phyloP scores from a whole-genome alignment of 441 rosid genomes.

The Gossypium gossypioides region DNA sequence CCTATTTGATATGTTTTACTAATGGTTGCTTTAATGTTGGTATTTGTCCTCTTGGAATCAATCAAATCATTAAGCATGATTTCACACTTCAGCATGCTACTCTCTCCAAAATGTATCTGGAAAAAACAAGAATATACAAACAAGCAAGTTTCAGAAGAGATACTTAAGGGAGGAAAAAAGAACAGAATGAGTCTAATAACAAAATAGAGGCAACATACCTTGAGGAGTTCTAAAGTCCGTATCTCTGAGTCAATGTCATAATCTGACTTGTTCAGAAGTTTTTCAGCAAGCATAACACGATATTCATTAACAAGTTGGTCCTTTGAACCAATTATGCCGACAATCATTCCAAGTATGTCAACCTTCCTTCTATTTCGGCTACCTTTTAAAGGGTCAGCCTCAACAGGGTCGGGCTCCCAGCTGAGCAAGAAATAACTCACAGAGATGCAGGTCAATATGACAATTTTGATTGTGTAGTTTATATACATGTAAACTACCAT shows the following conservation, averaged over 20 bases:
- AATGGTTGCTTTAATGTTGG: slow-evolving; percentile 62
- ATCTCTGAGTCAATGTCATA: slow-evolving; percentile 88
- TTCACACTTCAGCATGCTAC: slow-evolving; percentile 94
- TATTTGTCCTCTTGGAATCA: slow-evolving; percentile 89
- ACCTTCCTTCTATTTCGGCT: slow-evolving; percentile 75
- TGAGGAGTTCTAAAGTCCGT: slow-evolving; percentile 90
- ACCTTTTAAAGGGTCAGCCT: slow-evolving; percentile 82
- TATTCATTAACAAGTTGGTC: slow-evolving; percentile 92
- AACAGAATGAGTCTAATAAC: slow-evolving; percentile 7
- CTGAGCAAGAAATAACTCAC: slow-evolving; percentile 34
- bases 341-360: slow-evolving; percentile 90
- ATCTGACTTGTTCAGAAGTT: slow-evolving; percentile 89
- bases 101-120: slow-evolving; percentile 96
- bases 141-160: neutral
- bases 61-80: slow-evolving; percentile 94
- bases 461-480: slow-evolving; percentile 11
- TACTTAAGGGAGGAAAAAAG: slow-evolving; percentile 6
- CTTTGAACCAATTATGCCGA: slow-evolving; percentile 86
- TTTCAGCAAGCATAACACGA: slow-evolving; percentile 89
- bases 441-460: slow-evolving; percentile 12
- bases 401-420: slow-evolving; percentile 96
- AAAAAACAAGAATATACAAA: slow-evolving; percentile 13
- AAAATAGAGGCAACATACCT: slow-evolving; percentile 35
- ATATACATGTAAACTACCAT: neutral
- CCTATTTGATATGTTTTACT: slow-evolving; percentile 46